Base-by-base conservation (phyloP, 306 rosid genomes). In the Lupinus albus region DNA sequence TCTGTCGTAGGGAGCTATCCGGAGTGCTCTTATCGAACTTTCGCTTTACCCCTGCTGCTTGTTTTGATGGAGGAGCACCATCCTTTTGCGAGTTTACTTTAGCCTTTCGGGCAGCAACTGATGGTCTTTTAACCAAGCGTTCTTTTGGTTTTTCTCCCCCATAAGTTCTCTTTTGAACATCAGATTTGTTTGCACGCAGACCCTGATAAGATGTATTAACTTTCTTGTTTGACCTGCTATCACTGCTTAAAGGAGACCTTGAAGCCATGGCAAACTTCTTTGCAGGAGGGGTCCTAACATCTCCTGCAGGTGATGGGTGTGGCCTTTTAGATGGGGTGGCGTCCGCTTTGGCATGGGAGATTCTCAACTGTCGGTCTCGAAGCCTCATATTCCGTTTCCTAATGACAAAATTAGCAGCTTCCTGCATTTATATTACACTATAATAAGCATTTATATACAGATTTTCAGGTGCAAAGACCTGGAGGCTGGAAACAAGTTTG, bases 1-100 rank as follows among this genome's bases (percentile, higher is more conserved):
- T 87, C 3, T 56, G 73, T 47, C 70, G 70, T 11, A 46, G 55
- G 67, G 82, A 76, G 83, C 82, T 83, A 56, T 85, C 88, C 1
- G 97, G 98, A 12, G 90, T 88, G 14, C 84, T 84, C 71, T 82
- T 86, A 67, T 88, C 96, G 61, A 80, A 76, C 94, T 89, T 93
- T 42, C 97, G 94, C 79, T 89, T 93, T 2, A 44, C 50, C 68
- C 94, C 91, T 10, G 79, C 91, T 8, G 79, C 77, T 81, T 72
- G 87, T 82, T 79, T 81, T 11, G 88, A 62, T 64, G 78, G 48
- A 47, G 78, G 48, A 47, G 75, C 76, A 33, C 76, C 80, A 11
- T 76, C 87, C 45, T 68, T 72, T 2, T 28, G 9, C 25, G 64
- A 32, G 0, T 61, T 81, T 17, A 70, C 79, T 57, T 81, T 86